A percentile compares a stretch with the other conserved stretches of the same genome.
Evolutionary conservation across 768 basidiomycete species (phyloP).

Genomic region (Cystobasidiopsis lactophilus): DNA sequence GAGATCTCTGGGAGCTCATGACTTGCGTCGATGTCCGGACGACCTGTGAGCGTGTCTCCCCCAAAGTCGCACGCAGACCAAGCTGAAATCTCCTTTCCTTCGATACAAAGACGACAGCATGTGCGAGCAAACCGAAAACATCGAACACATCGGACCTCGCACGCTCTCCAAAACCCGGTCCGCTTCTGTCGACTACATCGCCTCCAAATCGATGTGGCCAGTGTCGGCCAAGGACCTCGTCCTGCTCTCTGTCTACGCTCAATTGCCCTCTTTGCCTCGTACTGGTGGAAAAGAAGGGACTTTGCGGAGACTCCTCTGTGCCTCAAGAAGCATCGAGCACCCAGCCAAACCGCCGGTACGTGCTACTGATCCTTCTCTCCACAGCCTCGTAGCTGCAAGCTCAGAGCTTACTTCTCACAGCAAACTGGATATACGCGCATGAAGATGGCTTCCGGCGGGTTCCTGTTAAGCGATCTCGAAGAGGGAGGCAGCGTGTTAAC

Average conservation of each 20-base stretch:
- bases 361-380: too few species aligned
- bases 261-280: neutral
- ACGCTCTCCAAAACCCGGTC: neutral
- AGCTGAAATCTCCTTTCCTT: too few species aligned
- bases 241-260: constrained; percentile 15
- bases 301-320: constrained; percentile 3
- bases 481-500: constrained; percentile 13
- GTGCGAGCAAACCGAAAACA: constrained; percentile 7
- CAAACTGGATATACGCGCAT: constrained; percentile 16
- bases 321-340: constrained; percentile 14
- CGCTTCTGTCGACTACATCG: constrained; percentile 12
- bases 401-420: too few species aligned
- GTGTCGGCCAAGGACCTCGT: constrained; percentile 18
- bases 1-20: constrained; percentile 13
- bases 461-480: constrained; percentile 14
- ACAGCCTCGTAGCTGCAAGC: too few species aligned
- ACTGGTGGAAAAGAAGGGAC: neutral
- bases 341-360: neutral
- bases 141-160: constrained; percentile 10
- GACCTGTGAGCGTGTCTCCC: too few species aligned
- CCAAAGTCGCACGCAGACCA: too few species aligned
- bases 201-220: constrained; percentile 17
- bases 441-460: constrained; percentile 14
- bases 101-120: constrained; percentile 14
- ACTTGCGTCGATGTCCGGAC: constrained; percentile 2